Conservation (phyloP, 129 eudicot genomes). For the Saposhnikovia divaricata region DNA sequence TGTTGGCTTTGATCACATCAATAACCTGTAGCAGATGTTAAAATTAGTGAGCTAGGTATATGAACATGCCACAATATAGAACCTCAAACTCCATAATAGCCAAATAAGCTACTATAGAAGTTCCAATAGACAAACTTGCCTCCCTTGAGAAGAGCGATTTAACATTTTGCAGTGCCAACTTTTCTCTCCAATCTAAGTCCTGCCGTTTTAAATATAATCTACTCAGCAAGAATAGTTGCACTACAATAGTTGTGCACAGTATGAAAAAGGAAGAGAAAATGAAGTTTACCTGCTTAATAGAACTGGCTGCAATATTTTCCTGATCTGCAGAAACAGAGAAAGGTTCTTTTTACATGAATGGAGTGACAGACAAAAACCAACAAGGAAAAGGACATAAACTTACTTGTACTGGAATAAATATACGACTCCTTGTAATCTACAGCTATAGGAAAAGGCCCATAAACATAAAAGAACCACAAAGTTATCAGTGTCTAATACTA, state of each 20-base stretch:
- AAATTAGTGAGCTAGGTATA: conserved; percentile 6
- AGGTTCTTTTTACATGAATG: not conserved
- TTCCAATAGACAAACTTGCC: conserved; percentile 30
- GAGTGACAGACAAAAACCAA: not conserved
- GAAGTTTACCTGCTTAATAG: conserved; percentile 43
- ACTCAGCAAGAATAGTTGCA: conserved; percentile 11
- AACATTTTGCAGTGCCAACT: conserved; percentile 57
- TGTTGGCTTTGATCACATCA: conserved; percentile 72
- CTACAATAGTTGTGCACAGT: conserved; percentile 8
- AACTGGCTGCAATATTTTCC: conserved; percentile 26
- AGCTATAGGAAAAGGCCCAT: not conserved
- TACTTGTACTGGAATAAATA: not conserved
- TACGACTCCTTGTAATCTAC: not conserved
- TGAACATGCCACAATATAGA: not conserved
- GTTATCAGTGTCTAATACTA: not conserved
- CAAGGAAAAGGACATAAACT: not conserved
- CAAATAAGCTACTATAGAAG: conserved; percentile 3
- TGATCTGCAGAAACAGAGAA: conserved; percentile 38
- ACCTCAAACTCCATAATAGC: not conserved
- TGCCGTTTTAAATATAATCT: conserved; percentile 27
- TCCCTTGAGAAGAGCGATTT: conserved; percentile 59
- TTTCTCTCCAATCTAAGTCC: conserved; percentile 86
- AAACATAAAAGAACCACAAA: not conserved
- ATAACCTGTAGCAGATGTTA: conserved; percentile 46
- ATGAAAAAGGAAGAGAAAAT: conserved; percentile 8